phyloP scores from a whole-genome alignment of 306 rosid species.

The Quercus bicolor region DNA sequence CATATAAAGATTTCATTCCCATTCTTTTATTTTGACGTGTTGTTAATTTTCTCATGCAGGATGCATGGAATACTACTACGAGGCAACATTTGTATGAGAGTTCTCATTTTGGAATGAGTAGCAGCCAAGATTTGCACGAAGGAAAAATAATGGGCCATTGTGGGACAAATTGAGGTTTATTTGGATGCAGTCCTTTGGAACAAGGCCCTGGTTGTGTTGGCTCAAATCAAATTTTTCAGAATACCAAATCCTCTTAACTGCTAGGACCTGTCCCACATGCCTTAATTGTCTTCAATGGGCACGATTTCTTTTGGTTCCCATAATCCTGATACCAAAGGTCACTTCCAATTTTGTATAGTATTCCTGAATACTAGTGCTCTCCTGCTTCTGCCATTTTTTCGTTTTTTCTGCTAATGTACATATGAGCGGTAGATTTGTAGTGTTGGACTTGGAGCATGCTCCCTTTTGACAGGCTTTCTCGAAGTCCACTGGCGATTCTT shows the following conservation, averaged over 20 bases:
- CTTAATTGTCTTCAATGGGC: constrained; percentile 1
- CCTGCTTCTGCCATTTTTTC: not conserved
- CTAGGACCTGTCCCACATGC: not conserved
- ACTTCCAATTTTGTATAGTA: constrained; percentile 9
- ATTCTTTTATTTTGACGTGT: not conserved
- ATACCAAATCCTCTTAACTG: not conserved
- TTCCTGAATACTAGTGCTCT: not conserved
- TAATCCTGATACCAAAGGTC: not conserved
- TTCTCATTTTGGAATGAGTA: constrained; percentile 1
- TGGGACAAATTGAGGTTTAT: constrained; percentile 13
- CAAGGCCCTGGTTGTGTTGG: constrained; percentile 4
- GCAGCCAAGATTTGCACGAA: constrained; percentile 9
- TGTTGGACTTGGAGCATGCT: not conserved
- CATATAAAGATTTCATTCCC: not conserved
- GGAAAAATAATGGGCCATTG: not conserved
- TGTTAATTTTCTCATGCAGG: constrained; percentile 11
- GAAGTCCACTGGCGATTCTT: not conserved
- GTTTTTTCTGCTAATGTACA: constrained; percentile 7
- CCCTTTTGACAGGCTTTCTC: not conserved
- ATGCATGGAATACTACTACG: constrained; percentile 12
- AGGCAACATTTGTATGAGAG: not conserved
- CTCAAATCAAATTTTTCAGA: not conserved
- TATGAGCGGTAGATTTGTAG: not conserved
- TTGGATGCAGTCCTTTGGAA: constrained; percentile 2
- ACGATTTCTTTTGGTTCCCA: not conserved